Evolutionary conservation across 352 stramenopile species (phyloP).

Genomic region (Pythium volutum): DNA sequence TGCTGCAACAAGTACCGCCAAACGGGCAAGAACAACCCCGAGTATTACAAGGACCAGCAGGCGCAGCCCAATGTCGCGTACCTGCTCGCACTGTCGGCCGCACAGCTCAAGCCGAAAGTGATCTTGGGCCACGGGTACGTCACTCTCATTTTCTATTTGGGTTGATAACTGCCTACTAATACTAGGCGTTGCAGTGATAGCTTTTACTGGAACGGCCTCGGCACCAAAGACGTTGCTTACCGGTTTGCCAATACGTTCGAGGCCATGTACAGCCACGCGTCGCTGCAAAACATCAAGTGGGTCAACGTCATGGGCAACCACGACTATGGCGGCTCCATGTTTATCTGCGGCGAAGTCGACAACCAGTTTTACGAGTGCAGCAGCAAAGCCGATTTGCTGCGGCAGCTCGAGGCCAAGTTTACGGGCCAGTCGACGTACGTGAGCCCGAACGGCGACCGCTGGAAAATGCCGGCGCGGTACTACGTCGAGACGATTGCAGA

Average conservation of each 20-base stretch:
- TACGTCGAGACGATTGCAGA: conserved; percentile 51
- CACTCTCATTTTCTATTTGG: not conserved
- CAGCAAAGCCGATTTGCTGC: conserved; percentile 53
- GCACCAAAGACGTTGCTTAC: conserved; percentile 60
- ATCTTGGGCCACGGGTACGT: conserved; percentile 56
- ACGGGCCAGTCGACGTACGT: conserved; percentile 52
- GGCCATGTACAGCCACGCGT: conserved; percentile 49
- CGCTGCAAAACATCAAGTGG: conserved; percentile 57
- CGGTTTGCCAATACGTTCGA: conserved; percentile 69
- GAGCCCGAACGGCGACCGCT: conserved; percentile 63
- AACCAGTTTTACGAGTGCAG: conserved; percentile 60
- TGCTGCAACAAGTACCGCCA: conserved; percentile 74
- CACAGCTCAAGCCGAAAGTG: conserved; percentile 54
- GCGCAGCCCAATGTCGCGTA: conserved; percentile 63
- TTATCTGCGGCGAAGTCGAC: conserved; percentile 70
- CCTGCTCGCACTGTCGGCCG: conserved; percentile 56
- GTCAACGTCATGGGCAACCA: conserved; percentile 73
- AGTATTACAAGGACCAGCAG: conserved; percentile 76
- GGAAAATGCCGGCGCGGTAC: conserved; percentile 63
- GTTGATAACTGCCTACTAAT: not conserved
- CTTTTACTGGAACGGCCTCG: conserved; percentile 75
- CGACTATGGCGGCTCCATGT: conserved; percentile 69
- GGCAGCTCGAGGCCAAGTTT: conserved; percentile 68
- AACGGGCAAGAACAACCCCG: conserved; percentile 42
- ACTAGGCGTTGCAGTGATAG: conserved; percentile 33